Evolutionary conservation across 495 filamentous ascomycete species (phyloP).

Genomic region (Bacidia gigantensis): DNA sequence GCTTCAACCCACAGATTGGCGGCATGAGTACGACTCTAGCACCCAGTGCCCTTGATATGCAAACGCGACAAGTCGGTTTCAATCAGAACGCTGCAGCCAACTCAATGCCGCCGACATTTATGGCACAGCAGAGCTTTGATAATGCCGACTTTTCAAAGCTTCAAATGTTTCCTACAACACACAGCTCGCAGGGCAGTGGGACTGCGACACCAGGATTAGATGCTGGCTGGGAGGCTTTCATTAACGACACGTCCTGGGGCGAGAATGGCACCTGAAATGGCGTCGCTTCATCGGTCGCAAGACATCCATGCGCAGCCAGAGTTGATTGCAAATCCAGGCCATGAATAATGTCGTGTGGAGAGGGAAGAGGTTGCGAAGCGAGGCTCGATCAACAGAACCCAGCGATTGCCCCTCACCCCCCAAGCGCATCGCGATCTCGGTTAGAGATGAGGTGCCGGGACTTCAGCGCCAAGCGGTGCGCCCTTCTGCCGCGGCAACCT

Average conservation of each 20-base stretch:
- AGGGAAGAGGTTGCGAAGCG: too few relatives aligned
- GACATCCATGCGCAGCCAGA: too few relatives aligned
- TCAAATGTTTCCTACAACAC: constrained; percentile 4
- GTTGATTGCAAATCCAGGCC: too few relatives aligned
- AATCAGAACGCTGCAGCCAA: constrained; percentile 5
- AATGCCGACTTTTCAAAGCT: constrained; percentile 14
- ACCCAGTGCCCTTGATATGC: constrained; percentile 21
- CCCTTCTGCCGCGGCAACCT: too few relatives aligned
- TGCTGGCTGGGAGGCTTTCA: constrained; percentile 19
- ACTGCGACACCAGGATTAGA: constrained; percentile 19
- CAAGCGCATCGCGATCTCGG: too few relatives aligned
- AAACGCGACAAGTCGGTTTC: constrained; percentile 12
- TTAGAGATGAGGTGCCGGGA: too few relatives aligned
- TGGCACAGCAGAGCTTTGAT: constrained; percentile 12
- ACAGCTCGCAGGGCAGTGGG: constrained; percentile 17
- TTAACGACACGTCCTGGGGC: constrained; percentile 17
- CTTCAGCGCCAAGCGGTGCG: too few relatives aligned
- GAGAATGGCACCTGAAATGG: constrained; percentile 14
- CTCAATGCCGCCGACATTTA: constrained; percentile 5
- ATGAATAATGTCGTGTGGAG: too few relatives aligned
- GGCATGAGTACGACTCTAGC: constrained; percentile 23
- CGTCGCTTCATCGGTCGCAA: neutral
- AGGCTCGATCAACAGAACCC: too few relatives aligned
- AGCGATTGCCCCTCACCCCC: too few relatives aligned
- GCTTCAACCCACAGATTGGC: constrained; percentile 18